Percentiles rank a stretch among this genome's conserved stretches.
Evolutionary conservation across 2,329 filamentous ascomycete genomes (phyloP).

Genomic region (Ophiostoma novo-ulmi): DNA sequence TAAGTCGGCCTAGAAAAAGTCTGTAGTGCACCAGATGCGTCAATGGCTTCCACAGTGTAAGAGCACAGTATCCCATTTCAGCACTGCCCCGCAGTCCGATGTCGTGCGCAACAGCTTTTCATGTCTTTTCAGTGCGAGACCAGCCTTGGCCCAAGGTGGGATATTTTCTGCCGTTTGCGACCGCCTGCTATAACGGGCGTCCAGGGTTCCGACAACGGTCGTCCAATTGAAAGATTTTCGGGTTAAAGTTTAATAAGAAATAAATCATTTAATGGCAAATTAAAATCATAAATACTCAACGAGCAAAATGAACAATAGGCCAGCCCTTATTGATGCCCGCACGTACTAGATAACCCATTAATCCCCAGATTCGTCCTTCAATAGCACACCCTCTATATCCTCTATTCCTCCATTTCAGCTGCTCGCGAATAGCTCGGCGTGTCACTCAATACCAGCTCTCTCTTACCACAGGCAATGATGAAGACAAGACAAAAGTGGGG

Average conservation of each 20-base stretch:
- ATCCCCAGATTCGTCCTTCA: background rate
- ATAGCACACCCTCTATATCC: background rate
- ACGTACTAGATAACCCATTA: background rate
- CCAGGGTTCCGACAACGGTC: background rate
- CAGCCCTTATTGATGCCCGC: slow-evolving; percentile 2
- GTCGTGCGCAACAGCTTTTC: slow-evolving; percentile 1
- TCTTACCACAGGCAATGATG: background rate
- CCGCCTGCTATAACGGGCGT: background rate
- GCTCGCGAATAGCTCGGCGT: background rate
- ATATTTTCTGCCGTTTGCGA: background rate
- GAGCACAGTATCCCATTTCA: background rate
- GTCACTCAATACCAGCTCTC: background rate
- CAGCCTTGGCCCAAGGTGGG: background rate
- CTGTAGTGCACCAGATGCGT: background rate
- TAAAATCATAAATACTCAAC: background rate
- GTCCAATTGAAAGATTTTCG: background rate
- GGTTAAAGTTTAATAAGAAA: background rate
- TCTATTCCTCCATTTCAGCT: background rate
- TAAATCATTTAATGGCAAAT: background rate
- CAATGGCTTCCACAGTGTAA: slow-evolving; percentile 14
- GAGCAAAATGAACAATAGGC: background rate
- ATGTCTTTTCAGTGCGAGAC: background rate
- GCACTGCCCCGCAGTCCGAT: slow-evolving; percentile 14
- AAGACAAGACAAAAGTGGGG: slow-evolving; percentile 18
- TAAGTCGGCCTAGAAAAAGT: slow-evolving; percentile 6